Conservation (phyloP, 441 rosid genomes). For the Capsella rubella region DNA sequence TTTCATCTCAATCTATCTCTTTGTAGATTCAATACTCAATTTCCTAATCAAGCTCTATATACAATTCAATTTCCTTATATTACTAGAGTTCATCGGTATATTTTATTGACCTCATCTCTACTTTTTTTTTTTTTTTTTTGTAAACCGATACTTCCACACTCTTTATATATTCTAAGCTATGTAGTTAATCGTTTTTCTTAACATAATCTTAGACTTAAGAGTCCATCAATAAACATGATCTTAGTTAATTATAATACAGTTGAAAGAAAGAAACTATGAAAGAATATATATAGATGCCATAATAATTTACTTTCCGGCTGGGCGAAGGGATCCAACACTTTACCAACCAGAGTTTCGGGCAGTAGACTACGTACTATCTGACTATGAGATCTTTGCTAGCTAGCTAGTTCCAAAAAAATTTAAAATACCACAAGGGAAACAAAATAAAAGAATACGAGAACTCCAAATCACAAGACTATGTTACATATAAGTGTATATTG, state of each 20-base stretch:
- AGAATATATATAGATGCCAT: too few species aligned
- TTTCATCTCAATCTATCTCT: neutral
- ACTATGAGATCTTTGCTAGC: neutral
- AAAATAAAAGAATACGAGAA: neutral
- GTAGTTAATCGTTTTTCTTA: too few species aligned
- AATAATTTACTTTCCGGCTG: neutral
- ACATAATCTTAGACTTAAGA: too few species aligned
- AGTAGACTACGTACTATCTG: constrained; percentile 2
- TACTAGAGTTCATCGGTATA: neutral
- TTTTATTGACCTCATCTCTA: neutral
- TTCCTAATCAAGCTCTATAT: constrained; percentile 20
- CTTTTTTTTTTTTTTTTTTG: too few species aligned
- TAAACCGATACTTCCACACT: too few species aligned
- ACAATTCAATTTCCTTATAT: neutral
- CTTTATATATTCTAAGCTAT: too few species aligned
- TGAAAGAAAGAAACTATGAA: neutral
- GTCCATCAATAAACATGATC: too few species aligned
- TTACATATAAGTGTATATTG: too few species aligned
- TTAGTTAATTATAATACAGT: neutral
- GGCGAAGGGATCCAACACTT: neutral
- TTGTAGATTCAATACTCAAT: neutral
- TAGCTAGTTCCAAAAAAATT: neutral
- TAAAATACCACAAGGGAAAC: neutral
- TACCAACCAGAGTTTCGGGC: constrained; percentile 25
- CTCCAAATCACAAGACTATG: neutral